Evolutionary conservation across 139 green algal species (phyloP).

Genomic region (Coelastrella sp.): DNA sequence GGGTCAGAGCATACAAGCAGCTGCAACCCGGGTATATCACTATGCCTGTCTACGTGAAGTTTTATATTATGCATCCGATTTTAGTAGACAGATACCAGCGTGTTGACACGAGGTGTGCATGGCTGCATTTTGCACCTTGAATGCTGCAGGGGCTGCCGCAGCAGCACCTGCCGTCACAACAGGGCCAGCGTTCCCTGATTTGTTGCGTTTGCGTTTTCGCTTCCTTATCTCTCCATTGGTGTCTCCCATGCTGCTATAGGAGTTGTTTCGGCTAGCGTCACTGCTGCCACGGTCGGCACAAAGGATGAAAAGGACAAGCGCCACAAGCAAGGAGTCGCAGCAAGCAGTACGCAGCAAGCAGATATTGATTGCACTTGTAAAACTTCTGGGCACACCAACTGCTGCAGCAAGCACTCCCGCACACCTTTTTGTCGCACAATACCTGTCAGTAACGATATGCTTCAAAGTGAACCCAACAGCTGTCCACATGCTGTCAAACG

Average conservation of each 20-base stretch:
- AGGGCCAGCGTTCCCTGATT: background rate
- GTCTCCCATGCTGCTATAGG: constrained; percentile 9
- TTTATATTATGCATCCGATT: too few species aligned
- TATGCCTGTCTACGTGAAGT: too few species aligned
- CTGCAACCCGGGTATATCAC: too few species aligned
- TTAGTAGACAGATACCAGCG: background rate
- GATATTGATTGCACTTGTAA: background rate
- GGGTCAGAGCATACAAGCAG: too few species aligned
- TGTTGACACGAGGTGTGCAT: background rate
- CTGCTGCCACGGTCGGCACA: background rate
- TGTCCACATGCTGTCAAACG: background rate
- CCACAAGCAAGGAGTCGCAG: background rate
- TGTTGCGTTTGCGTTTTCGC: constrained; percentile 36
- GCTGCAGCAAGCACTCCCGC: background rate
- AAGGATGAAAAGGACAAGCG: background rate
- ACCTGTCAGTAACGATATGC: constrained; percentile 1
- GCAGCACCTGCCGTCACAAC: background rate
- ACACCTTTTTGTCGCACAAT: background rate
- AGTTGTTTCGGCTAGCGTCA: background rate
- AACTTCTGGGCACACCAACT: background rate
- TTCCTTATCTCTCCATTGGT: constrained; percentile 4
- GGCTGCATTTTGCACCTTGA: background rate
- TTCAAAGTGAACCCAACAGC: background rate
- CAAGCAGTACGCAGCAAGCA: background rate
- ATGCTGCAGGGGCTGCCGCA: background rate